These are phyloP conservation scores for Nemania sp. DNA, from an alignment of 2,329 filamentous ascomycete genomes.

Conservation along the genomic window DNA sequence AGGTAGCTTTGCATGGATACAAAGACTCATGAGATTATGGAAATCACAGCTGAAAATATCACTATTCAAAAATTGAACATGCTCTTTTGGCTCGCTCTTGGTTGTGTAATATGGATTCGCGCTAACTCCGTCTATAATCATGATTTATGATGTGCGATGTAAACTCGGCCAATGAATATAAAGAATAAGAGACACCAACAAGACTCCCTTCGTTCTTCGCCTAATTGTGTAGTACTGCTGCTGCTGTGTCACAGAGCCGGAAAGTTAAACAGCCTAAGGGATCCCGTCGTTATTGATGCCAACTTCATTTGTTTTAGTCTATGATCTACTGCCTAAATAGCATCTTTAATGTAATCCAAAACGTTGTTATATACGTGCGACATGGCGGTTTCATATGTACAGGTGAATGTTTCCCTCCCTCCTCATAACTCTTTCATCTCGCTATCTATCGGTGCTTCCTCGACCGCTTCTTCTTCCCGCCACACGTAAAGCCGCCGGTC, in stretches of 20 bases:
- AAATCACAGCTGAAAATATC: slow-evolving; percentile 40
- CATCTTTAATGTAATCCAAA: neutral
- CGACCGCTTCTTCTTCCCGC: neutral
- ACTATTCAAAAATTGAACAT: neutral
- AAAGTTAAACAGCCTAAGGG: too few relatives aligned
- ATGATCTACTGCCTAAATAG: slow-evolving; percentile 3
- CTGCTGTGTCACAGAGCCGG: too few relatives aligned
- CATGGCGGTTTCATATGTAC: slow-evolving; percentile 31
- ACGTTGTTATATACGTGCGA: slow-evolving; percentile 25
- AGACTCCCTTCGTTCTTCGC: too few relatives aligned
- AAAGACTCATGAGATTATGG: slow-evolving; percentile 43
- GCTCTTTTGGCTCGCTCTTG: neutral
- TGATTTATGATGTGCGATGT: neutral
- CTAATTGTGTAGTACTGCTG: too few relatives aligned
- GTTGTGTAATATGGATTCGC: neutral
- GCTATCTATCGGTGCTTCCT: slow-evolving; percentile 1
- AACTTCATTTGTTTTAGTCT: neutral
- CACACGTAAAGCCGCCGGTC: slow-evolving; percentile 1
- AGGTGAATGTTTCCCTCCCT: slow-evolving; percentile 1
- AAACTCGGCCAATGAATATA: too few relatives aligned
- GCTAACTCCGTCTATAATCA: neutral
- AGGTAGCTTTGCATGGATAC: slow-evolving; percentile 37
- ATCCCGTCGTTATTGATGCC: too few relatives aligned
- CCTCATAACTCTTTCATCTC: neutral
- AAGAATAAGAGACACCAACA: too few relatives aligned